Percentiles rank a stretch among this genome's conserved stretches.
These are phyloP conservation scores for Euphorbia peplus DNA, from an alignment of 345 rosid genomes.

Conservation along the genomic window DNA sequence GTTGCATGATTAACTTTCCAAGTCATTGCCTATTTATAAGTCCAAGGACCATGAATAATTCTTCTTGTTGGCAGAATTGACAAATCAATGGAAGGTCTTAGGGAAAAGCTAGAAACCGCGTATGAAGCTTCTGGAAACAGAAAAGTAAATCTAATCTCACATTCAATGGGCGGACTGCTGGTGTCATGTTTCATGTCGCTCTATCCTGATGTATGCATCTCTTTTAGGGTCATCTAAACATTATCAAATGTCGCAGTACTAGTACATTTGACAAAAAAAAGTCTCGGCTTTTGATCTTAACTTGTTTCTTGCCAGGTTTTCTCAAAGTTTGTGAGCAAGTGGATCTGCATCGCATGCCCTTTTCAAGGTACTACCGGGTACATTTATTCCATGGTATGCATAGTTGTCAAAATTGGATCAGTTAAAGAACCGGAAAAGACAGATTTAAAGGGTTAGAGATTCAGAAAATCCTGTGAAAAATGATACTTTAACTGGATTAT, in stretches of 20 bases:
- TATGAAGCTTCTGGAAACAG: slow-evolving; percentile 63
- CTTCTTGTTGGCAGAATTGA: slow-evolving; percentile 48
- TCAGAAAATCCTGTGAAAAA: no score
- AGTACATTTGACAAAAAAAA: slow-evolving; percentile 9
- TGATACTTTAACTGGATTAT: no score
- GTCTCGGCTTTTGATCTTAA: slow-evolving; percentile 4
- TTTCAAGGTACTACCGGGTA: slow-evolving; percentile 71
- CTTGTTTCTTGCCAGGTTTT: slow-evolving; percentile 51
- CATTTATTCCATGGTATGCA: not conserved
- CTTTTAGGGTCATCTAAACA: slow-evolving; percentile 18
- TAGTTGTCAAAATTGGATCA: not conserved
- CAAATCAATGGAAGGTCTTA: slow-evolving; percentile 58
- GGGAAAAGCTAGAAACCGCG: slow-evolving; percentile 65
- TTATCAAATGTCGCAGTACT: slow-evolving; percentile 9
- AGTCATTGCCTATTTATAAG: no score
- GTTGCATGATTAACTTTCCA: not conserved
- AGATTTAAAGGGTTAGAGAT: no score
- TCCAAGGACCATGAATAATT: slow-evolving; percentile 9
- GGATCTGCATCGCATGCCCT: slow-evolving; percentile 87
- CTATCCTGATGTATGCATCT: slow-evolving; percentile 52
- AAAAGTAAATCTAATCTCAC: slow-evolving; percentile 74
- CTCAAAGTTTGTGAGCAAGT: slow-evolving; percentile 70
- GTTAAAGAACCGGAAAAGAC: no score
- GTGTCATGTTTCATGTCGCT: slow-evolving; percentile 72
- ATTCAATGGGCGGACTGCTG: slow-evolving; percentile 88